These are phyloP conservation scores for Corymbia calophylla DNA, from an alignment of 441 rosid genomes.

Conservation along the genomic window DNA sequence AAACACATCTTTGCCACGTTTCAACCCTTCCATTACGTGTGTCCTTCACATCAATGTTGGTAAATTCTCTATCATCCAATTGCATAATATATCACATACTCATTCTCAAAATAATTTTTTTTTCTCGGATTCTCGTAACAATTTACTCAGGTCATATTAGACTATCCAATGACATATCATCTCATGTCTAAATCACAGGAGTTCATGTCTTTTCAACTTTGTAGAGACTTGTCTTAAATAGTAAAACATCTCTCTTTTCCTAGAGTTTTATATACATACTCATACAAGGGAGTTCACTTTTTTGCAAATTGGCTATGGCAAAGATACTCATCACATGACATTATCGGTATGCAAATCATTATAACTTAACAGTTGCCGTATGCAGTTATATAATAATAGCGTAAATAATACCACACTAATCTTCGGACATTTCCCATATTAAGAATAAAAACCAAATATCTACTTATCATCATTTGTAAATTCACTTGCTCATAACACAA, in stretches of 20 bases:
- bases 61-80: neutral
- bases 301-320: neutral
- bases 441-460: too few relatives aligned
- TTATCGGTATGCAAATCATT: neutral
- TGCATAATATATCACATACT: accelerated
- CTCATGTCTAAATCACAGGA: neutral
- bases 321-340: neutral
- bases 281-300: neutral
- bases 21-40: neutral
- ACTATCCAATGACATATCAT: neutral
- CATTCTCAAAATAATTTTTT: neutral
- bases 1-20: neutral
- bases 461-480: neutral
- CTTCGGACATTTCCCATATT: neutral
- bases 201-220: neutral
- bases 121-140: neutral
- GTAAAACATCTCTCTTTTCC: neutral
- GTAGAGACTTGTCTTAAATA: neutral
- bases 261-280: neutral
- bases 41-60: too few relatives aligned
- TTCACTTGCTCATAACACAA: neutral
- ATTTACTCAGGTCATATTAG: neutral
- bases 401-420: neutral
- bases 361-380: neutral
- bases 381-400: neutral